Evolutionary conservation across 1,284 basidiomycete species (phyloP).

Genomic region (Malassezia vespertilionis): DNA sequence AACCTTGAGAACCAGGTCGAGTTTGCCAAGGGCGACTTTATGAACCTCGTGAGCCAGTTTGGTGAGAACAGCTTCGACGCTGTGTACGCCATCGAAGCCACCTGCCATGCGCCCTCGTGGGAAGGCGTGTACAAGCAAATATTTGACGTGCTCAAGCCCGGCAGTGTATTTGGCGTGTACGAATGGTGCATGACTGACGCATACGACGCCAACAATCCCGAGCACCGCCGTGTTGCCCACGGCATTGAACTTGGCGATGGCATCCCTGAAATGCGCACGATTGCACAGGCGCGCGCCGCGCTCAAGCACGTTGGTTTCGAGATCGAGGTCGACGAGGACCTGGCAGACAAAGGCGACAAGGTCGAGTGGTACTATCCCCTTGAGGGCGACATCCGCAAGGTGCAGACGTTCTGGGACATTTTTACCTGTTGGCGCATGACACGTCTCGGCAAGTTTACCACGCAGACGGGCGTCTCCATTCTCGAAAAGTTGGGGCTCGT

Average conservation of each 20-base stretch:
- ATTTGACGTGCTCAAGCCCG: constrained; percentile 87
- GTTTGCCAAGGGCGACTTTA: constrained; percentile 65
- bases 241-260: constrained; percentile 70
- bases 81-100: constrained; percentile 97
- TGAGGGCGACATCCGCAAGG: constrained; percentile 80
- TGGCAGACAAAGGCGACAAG: constrained; percentile 69
- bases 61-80: constrained; percentile 91
- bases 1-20: constrained; percentile 67
- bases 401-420: constrained; percentile 84
- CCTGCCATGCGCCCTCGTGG: constrained; percentile 86
- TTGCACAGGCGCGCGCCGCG: constrained; percentile 64
- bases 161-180: constrained; percentile 93
- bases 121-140: constrained; percentile 94
- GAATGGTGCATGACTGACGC: constrained; percentile 98
- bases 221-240: constrained; percentile 85
- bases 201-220: constrained; percentile 75
- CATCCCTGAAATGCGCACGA: constrained; percentile 89
- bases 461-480: constrained; percentile 66
- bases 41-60: constrained; percentile 84
- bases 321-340: constrained; percentile 83
- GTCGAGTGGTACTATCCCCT: constrained; percentile 94
- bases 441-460: constrained; percentile 72
- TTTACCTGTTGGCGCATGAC: constrained; percentile 70
- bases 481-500: constrained; percentile 70
- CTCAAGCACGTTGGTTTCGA: constrained; percentile 75